Evolutionary conservation across 139 green algal genomes (phyloP).

Genomic region (Bryopsis sp.): DNA sequence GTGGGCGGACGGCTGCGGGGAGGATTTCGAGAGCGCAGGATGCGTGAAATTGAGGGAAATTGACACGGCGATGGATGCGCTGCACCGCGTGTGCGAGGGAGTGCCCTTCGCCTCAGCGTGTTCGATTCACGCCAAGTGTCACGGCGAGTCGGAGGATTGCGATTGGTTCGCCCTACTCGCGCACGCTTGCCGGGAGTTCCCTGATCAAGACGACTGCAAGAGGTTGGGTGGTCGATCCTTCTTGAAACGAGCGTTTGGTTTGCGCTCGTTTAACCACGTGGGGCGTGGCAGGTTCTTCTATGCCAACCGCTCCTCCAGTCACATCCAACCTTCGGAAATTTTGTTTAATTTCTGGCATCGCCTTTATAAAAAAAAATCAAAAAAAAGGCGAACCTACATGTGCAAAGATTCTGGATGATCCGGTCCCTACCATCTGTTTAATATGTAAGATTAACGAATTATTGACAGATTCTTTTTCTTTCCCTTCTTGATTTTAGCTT

Average conservation of each 20-base stretch:
- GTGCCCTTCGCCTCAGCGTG: slow-evolving; percentile 1
- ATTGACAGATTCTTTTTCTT: too few relatives aligned
- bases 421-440: too few relatives aligned
- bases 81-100: slow-evolving; percentile 1
- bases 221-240: neutral
- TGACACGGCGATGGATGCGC: neutral
- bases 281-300: neutral
- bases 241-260: neutral
- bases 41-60: neutral
- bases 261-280: neutral
- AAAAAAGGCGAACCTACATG: too few relatives aligned
- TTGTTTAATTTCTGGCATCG: too few relatives aligned
- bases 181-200: neutral
- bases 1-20: too few relatives aligned
- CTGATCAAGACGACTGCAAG: neutral
- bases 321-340: too few relatives aligned
- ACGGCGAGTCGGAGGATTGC: neutral
- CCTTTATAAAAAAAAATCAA: too few relatives aligned
- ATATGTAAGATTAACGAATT: too few relatives aligned
- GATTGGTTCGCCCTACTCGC: neutral
- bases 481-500: too few relatives aligned
- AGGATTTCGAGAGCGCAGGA: neutral
- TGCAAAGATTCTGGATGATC: too few relatives aligned
- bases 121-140: neutral
- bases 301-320: too few relatives aligned